Base-by-base conservation (phyloP, 805 yeast genomes). In the Saccharomycopsis schoenii region DNA sequence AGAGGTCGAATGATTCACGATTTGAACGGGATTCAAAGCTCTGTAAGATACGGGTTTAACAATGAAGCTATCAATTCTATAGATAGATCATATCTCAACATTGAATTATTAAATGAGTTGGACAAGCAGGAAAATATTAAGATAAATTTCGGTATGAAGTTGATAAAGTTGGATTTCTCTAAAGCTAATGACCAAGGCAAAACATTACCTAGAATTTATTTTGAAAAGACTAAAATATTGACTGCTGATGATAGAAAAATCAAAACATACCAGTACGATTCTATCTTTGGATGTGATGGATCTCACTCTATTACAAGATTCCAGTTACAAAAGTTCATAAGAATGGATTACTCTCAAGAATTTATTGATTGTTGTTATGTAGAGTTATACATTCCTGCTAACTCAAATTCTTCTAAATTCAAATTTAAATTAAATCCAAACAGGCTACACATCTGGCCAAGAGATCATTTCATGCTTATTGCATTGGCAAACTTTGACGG, bases 381-480 rank as follows among this genome's bases (percentile, higher is more conserved):
- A 66, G 97, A 92, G 71, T 76, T 92, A 58, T 81, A 80, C 65
- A 86, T 92, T 54, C 91, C 96, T 10, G 52, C 52, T 17, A 47
- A 47, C 21, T 80, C 89, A 0, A 76, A 77, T 2, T 68, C 72
- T 1, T 21, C 40, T 29, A 67, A 68, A 3, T 72, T 65, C 43
- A 68, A 75, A 24, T 88, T 83, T 67, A 73, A 76, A 17, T 75
- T 88, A 24, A 82, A 84, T 65, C 85, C 91, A 8, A 83, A 89
- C 72, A 90, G 89, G 70, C 77, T 92, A 58, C 97, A 92, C 68
- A 89, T 92, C 55, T 92, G 97, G 97, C 97, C 97, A 3, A 77
- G 97, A 55, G 82, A 84, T 62, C 78, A 88, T 59, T 89, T 77
- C 70, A 92, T 92, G 97, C 78, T 92, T 66, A 92, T 92, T 68